Evolutionary conservation across 805 yeast species (phyloP).

Genomic region (Metschnikowia kunwiensis): DNA sequence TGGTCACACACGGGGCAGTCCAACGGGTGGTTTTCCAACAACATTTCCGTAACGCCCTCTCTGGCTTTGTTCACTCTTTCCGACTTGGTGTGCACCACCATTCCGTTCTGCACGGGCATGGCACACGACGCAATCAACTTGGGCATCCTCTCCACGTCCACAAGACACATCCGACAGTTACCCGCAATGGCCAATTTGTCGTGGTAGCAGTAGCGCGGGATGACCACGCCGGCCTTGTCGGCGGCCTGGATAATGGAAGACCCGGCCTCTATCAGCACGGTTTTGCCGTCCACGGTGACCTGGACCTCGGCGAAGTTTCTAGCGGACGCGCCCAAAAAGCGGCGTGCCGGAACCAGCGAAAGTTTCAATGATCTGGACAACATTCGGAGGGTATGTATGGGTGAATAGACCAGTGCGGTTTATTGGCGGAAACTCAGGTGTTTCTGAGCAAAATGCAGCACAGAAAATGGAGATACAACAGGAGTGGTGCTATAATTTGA

Average conservation of each 20-base stretch:
- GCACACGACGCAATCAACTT: conserved; percentile 89
- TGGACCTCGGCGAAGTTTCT: conserved; percentile 50
- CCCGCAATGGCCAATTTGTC: conserved; percentile 89
- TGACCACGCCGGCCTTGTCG: conserved; percentile 83
- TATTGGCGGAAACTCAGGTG: no score
- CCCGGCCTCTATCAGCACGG: conserved; percentile 79
- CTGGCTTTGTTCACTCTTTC: conserved; percentile 79
- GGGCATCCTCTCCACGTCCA: conserved; percentile 85
- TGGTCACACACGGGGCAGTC: conserved; percentile 94
- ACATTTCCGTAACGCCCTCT: conserved; percentile 88
- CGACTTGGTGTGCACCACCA: conserved; percentile 78
- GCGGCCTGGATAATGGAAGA: conserved; percentile 88
- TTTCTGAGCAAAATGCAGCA: no score
- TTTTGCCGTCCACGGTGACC: conserved; percentile 64
- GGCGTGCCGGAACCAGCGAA: conserved; percentile 7
- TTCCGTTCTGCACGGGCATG: conserved; percentile 86
- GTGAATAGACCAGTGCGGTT: no score
- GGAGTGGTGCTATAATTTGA: no score
- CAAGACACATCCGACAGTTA: conserved; percentile 90
- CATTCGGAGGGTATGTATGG: conserved; percentile 6
- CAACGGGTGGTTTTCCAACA: conserved; percentile 83
- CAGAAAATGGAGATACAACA: no score
- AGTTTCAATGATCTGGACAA: conserved; percentile 18
- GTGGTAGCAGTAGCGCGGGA: conserved; percentile 89
- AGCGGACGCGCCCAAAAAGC: conserved; percentile 30